A percentile compares a stretch with the other conserved stretches of the same genome.
Evolutionary conservation across 768 basidiomycete genomes (phyloP).

Genomic region (Stropharia rugosoannulata): DNA sequence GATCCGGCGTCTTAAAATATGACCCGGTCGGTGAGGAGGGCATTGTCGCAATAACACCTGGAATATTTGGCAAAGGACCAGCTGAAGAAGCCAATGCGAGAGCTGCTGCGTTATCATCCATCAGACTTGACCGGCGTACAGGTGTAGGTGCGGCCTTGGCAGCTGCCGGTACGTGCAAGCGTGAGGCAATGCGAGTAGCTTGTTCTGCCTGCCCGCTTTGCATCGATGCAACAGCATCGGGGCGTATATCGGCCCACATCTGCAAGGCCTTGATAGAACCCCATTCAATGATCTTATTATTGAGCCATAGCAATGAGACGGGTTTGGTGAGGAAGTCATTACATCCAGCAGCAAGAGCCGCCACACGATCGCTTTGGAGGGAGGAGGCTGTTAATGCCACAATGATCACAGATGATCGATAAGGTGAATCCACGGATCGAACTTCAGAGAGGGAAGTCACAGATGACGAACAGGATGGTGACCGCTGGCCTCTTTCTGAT

Average conservation of each 20-base stretch:
- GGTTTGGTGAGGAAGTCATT: slow-evolving; percentile 99
- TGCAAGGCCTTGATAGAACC: slow-evolving; percentile 94
- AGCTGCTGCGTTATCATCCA: slow-evolving; percentile 4
- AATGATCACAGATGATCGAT: slow-evolving; percentile 94
- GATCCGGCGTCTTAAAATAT: slow-evolving; percentile 8
- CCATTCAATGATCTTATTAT: slow-evolving; percentile 99
- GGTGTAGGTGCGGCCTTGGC: neutral
- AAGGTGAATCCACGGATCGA: slow-evolving; percentile 58
- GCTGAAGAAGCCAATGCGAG: slow-evolving; percentile 17
- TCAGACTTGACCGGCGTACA: neutral
- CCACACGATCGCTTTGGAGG: slow-evolving; percentile 92
- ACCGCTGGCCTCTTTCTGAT: slow-evolving; percentile 41
- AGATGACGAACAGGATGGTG: slow-evolving; percentile 48
- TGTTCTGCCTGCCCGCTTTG: slow-evolving; percentile 38
- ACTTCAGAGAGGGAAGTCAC: slow-evolving; percentile 33
- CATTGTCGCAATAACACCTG: slow-evolving; percentile 2
- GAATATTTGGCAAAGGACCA: slow-evolving; percentile 10
- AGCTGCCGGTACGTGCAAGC: slow-evolving; percentile 35
- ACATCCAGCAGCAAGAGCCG: slow-evolving; percentile 96
- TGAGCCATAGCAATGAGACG: slow-evolving; percentile 91
- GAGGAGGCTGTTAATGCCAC: slow-evolving; percentile 98
- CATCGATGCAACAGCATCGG: slow-evolving; percentile 45
- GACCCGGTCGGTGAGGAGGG: slow-evolving; percentile 13
- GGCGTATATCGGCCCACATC: slow-evolving; percentile 86
- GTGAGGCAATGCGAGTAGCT: slow-evolving; percentile 44